Base-by-base conservation (phyloP, 805 yeast genomes). In the Suhomyces pyralidae region DNA sequence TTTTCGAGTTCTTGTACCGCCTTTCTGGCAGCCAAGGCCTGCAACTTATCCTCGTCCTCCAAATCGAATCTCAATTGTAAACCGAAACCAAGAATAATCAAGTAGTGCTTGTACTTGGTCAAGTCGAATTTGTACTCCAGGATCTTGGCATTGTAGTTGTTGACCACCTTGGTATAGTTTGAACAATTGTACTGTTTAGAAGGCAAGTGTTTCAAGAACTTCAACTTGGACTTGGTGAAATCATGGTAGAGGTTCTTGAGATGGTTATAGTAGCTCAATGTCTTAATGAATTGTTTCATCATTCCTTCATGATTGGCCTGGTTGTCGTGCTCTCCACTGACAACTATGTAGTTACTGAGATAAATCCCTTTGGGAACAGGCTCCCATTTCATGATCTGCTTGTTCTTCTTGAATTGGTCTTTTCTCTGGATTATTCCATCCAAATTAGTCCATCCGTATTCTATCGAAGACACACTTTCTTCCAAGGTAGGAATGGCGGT, bases 401-500 rank as follows among this genome's bases (percentile, higher is more conserved):
- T 73, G 45, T 56, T 50, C 46, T 65, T 67, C 48, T 67, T 70
- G 55, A 80, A 67, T 14, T 61, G 54, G 20, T 63, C 66, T 26
- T 61, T 63, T 38, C 64, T 53, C 9, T 48, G 52, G 46, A 71
- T 63, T 48, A 75, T 61, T 1, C 60, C 59, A 43, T 70, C 73
- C 53, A 75, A 57, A 57, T 75, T 64, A 25, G 77, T 76, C 96
- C 96, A 90, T 2, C 97, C 97, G 64, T 83, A 90, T 64, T 91
- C 96, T 53, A 85, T 80, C 50, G 93, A 84, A 2, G 90, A 83
- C 30, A 88, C 77, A 56, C 86, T 83, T 51, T 83, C 86, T 61
- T 85, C 88, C 53, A 68, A 64, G 0, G 84, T 77, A 3, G 96
- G 96, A 19, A 89, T 85, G 14, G 91, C 86, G 6, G 96, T 86